These are phyloP conservation scores for Samsoniella hepiali DNA, from an alignment of 2,329 filamentous ascomycete genomes.

Conservation along the genomic window DNA sequence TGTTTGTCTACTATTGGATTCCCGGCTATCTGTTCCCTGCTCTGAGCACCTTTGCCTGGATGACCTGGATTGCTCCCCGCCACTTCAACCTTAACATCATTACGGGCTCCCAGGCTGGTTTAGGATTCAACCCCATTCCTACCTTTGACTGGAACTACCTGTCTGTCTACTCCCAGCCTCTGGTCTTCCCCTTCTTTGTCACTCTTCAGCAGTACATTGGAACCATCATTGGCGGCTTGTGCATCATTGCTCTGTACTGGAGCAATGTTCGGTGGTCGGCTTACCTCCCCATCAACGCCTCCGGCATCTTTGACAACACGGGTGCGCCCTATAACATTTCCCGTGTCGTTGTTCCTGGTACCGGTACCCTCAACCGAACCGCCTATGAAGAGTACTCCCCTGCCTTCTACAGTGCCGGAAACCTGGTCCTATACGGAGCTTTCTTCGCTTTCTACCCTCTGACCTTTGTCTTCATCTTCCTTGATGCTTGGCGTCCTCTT, in stretches of 20 bases:
- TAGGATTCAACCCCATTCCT: constrained; percentile 17
- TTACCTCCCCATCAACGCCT: constrained; percentile 48
- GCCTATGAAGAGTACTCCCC: constrained; percentile 35
- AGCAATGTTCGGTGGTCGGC: constrained; percentile 42
- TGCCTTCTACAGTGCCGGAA: constrained; percentile 33
- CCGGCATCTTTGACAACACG: constrained; percentile 43
- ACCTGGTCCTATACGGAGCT: constrained; percentile 30
- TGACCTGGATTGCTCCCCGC: constrained; percentile 44
- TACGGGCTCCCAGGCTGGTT: constrained; percentile 7
- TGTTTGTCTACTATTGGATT: constrained; percentile 46
- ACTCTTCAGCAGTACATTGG: constrained; percentile 15
- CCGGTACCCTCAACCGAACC: constrained; percentile 23
- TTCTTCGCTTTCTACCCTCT: constrained; percentile 34
- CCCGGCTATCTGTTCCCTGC: constrained; percentile 42
- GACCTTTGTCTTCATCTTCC: constrained; percentile 34
- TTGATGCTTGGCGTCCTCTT: constrained; percentile 30
- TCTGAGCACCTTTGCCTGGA: constrained; percentile 44
- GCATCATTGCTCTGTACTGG: constrained; percentile 18
- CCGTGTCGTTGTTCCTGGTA: constrained; percentile 38
- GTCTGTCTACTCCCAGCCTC: constrained; percentile 7
- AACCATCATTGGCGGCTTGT: constrained; percentile 8
- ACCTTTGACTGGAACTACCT: constrained; percentile 24
- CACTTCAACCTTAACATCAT: constrained; percentile 36
- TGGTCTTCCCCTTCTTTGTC: constrained; percentile 17
- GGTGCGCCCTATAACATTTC: constrained; percentile 39